These are phyloP conservation scores for Ustulina deusta DNA, from an alignment of 2,329 filamentous ascomycete genomes.

Conservation along the genomic window DNA sequence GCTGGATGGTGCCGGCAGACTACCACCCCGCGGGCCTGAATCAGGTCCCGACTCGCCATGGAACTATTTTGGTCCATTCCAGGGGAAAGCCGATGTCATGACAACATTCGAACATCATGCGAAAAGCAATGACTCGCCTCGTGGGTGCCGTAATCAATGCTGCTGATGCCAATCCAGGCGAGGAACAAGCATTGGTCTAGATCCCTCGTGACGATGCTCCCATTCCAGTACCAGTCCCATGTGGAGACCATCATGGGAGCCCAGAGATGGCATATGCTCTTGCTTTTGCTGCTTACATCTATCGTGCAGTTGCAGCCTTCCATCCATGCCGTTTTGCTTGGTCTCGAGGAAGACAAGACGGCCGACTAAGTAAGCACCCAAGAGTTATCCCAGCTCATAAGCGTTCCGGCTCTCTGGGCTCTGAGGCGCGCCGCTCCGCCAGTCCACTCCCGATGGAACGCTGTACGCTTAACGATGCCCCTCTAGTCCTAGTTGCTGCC, in stretches of 20 bases:
- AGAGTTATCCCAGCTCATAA: conserved; percentile 29
- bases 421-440: conserved; percentile 46
- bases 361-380: not conserved
- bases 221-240: conserved; percentile 9
- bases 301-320: not conserved
- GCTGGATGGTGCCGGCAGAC: conserved; percentile 22
- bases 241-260: conserved; percentile 20
- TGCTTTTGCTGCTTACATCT: conserved; percentile 10
- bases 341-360: not conserved
- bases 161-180: conserved; percentile 9
- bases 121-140: conserved; percentile 31
- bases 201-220: conserved; percentile 8
- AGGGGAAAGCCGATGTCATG: conserved; percentile 21
- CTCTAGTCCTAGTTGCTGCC: conserved; percentile 41
- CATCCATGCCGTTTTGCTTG: conserved; percentile 21
- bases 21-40: conserved; percentile 9
- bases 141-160: conserved; percentile 23
- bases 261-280: conserved; percentile 12
- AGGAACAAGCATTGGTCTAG: conserved; percentile 15
- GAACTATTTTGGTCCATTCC: conserved; percentile 27
- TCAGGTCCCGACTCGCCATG: conserved; percentile 3
- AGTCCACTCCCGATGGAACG: conserved; percentile 39
- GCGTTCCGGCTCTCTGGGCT: conserved; percentile 45
- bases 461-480: conserved; percentile 46
- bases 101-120: conserved; percentile 15